A percentile compares a stretch with the other conserved stretches of the same genome.
These are phyloP conservation scores for Coemansia sp. DNA, from an alignment of 192 early-diverging fungal species.

Conservation along the genomic window DNA sequence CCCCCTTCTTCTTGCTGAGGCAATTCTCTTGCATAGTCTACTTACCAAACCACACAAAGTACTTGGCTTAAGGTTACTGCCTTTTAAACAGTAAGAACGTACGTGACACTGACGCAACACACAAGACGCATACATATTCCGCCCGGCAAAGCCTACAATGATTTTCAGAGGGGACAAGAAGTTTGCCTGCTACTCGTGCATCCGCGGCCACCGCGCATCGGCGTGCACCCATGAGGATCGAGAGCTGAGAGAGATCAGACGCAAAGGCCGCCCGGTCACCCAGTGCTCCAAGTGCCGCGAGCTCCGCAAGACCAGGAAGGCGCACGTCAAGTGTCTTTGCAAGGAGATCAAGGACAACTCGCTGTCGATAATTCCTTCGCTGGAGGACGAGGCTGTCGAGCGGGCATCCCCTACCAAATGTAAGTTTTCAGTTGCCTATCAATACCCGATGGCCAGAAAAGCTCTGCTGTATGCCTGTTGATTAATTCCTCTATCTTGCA, in stretches of 20 bases:
- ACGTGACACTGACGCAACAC: not conserved
- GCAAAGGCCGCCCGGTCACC: slow-evolving; percentile 70
- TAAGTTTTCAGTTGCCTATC: slow-evolving; percentile 4
- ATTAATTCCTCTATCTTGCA: not conserved
- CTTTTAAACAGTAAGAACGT: too few species aligned
- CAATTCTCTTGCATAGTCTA: too few species aligned
- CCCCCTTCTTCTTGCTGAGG: too few species aligned
- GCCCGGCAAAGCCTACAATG: slow-evolving; percentile 10
- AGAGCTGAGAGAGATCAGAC: slow-evolving; percentile 61
- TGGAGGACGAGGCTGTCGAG: not conserved
- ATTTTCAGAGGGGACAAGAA: slow-evolving; percentile 43
- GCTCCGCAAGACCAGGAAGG: slow-evolving; percentile 63
- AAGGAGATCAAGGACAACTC: slow-evolving; percentile 21
- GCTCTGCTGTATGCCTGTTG: not conserved
- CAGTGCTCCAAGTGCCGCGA: slow-evolving; percentile 74
- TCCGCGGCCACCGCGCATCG: slow-evolving; percentile 55
- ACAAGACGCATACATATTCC: not conserved
- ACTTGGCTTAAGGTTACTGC: too few species aligned
- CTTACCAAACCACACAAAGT: too few species aligned
- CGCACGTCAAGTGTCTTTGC: slow-evolving; percentile 73
- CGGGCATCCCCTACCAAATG: slow-evolving; percentile 1
- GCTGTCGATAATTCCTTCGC: not conserved
- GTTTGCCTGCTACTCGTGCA: slow-evolving; percentile 50
- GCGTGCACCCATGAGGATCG: slow-evolving; percentile 55
- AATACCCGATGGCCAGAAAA: not conserved